These are phyloP conservation scores for Ophidiomyces ophidiicola DNA, from an alignment of 2,329 filamentous ascomycete species.

Conservation along the genomic window DNA sequence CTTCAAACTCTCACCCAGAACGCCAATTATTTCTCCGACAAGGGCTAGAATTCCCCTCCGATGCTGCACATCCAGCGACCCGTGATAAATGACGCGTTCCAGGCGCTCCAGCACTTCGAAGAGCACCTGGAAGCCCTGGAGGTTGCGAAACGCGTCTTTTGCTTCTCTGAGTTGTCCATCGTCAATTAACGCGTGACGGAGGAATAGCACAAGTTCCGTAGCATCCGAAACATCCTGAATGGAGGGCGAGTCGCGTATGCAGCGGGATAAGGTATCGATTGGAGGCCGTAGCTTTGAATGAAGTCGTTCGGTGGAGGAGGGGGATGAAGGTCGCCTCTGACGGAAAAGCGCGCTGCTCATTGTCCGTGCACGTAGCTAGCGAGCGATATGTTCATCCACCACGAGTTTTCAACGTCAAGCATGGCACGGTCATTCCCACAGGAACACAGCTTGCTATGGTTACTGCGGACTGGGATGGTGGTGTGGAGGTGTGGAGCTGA, in stretches of 20 bases:
- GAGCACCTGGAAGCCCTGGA: constrained; percentile 64
- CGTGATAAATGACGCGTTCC: constrained; percentile 58
- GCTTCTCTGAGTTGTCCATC: constrained; percentile 37
- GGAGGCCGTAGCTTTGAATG: constrained; percentile 28
- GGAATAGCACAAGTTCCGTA: constrained; percentile 47
- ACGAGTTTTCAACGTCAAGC: not conserved
- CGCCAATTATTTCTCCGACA: constrained; percentile 44
- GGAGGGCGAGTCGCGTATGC: constrained; percentile 21
- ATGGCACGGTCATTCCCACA: not conserved
- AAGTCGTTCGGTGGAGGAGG: constrained; percentile 24
- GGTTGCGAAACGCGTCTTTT: constrained; percentile 73
- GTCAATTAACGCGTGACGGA: constrained; percentile 54
- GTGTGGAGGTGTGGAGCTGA: not conserved
- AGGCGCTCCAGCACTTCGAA: constrained; percentile 58
- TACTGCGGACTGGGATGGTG: no score
- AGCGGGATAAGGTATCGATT: constrained; percentile 27
- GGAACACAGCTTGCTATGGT: not conserved
- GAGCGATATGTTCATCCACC: not conserved
- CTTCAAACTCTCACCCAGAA: constrained; percentile 62
- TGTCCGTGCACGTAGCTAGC: not conserved
- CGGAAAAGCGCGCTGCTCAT: constrained; percentile 14
- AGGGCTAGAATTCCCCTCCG: constrained; percentile 58
- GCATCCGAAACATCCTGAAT: constrained; percentile 33
- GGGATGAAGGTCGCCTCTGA: constrained; percentile 13
- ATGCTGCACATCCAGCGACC: constrained; percentile 47